Evolutionary conservation across 2,329 filamentous ascomycete species (phyloP).

Genomic region (Botrytis fragariae): DNA sequence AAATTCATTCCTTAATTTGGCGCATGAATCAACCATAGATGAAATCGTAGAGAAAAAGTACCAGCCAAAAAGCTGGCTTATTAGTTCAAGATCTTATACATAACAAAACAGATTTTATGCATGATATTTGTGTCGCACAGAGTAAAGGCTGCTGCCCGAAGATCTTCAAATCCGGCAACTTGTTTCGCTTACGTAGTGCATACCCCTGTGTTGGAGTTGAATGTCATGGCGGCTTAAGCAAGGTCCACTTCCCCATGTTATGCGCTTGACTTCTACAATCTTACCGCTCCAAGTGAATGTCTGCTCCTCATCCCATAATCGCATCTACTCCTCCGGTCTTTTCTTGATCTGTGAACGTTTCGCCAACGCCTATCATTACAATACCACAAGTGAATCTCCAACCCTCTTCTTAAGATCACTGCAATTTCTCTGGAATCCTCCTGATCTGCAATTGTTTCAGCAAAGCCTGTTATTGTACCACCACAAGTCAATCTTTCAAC

Average conservation of each 20-base stretch:
- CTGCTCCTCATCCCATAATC: background rate
- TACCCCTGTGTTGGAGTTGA: conserved; percentile 15
- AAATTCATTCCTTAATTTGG: background rate
- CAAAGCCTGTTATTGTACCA: background rate
- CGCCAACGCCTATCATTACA: background rate
- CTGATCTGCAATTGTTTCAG: background rate
- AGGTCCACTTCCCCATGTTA: conserved; percentile 9
- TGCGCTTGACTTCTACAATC: background rate
- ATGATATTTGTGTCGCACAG: background rate
- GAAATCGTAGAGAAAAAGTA: background rate
- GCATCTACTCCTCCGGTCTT: background rate
- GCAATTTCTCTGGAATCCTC: background rate
- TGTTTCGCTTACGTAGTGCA: background rate
- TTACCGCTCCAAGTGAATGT: background rate
- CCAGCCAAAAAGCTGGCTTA: background rate
- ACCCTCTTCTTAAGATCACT: background rate
- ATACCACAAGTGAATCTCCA: background rate
- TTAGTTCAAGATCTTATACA: background rate
- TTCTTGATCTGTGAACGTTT: background rate
- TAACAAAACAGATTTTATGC: background rate
- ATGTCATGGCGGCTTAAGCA: conserved; percentile 7
- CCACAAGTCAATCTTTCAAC: conserved; percentile 8
- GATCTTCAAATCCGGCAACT: background rate
- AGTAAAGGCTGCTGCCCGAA: background rate
- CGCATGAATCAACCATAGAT: background rate